Evolutionary conservation across 345 rosid genomes (phyloP).

Genomic region (Anastatica hierochuntica): DNA sequence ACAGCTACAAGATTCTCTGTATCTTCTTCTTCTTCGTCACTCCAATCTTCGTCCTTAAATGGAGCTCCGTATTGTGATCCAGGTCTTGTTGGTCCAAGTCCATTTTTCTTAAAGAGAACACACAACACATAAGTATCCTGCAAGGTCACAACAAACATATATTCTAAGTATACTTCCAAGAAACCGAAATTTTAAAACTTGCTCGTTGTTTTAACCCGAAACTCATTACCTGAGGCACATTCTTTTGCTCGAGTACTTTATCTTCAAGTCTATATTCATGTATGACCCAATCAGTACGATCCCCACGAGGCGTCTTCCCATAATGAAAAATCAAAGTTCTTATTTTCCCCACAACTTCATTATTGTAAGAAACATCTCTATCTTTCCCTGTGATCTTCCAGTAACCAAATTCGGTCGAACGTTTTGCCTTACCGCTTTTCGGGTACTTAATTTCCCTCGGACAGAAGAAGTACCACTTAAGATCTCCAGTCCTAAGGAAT

Average conservation of each 20-base stretch:
- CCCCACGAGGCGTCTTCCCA: constrained; percentile 41
- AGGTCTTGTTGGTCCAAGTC: constrained; percentile 61
- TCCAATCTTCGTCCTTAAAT: constrained; percentile 68
- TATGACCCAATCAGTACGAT: constrained; percentile 78
- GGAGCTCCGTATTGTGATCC: constrained; percentile 81
- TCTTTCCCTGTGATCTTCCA: constrained; percentile 85
- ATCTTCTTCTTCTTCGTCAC: constrained; percentile 43
- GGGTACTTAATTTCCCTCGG: constrained; percentile 53
- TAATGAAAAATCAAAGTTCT: constrained; percentile 51
- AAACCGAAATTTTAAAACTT: neutral
- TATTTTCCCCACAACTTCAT: constrained; percentile 42
- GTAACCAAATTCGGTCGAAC: constrained; percentile 47
- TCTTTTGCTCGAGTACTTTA: constrained; percentile 23
- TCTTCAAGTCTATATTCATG: constrained; percentile 63
- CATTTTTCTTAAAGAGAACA: constrained; percentile 48
- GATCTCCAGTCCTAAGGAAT: constrained; percentile 34
- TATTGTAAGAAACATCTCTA: constrained; percentile 32
- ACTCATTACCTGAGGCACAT: constrained; percentile 24
- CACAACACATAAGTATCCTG: constrained; percentile 56
- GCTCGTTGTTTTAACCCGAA: neutral
- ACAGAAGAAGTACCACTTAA: constrained; percentile 80
- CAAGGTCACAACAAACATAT: neutral
- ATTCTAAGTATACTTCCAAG: neutral
- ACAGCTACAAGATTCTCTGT: neutral
- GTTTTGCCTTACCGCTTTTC: constrained; percentile 33